Evolutionary conservation across 345 rosid species (phyloP), one percentile per base, ranked within the genome.

Genomic region (Gossypium turneri): DNA sequence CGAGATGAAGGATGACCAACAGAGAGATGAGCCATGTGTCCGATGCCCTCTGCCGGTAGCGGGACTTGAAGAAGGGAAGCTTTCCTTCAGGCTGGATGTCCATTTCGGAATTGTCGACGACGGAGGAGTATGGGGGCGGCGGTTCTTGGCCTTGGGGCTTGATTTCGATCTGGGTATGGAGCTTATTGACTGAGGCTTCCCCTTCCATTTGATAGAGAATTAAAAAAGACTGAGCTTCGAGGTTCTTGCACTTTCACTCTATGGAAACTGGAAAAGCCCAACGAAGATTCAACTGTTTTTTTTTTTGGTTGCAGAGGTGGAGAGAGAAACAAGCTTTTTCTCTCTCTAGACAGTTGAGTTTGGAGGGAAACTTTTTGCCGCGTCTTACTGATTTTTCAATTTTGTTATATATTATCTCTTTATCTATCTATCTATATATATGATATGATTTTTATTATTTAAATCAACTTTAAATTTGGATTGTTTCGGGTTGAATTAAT

Each of bases 11-110:
- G 81, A 92, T 84, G 58, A 89, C 89, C 82, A 92, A 89, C 79
- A 90, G 80, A 60, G 94, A 89, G 75, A 89, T 77, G 55, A 94
- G 70, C 97, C 97, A 94, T 1, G 97, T 94, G 82, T 90, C 97
- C 34, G 86, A 84, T 29, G 85, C 74, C 75, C 85, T 84, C 53
- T 79, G 80, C 57, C 93, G 90, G 3, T 88, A 85, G 16, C 84
- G 85, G 29, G 89, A 86, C 47, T 72, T 84, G 88, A 94, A 89
- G 88, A 94, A 89, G 1, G 94, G 86, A 70, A 88, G 74, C 52
- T 75, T 85, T 13, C 65, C 80, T 27, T 81, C 71, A 55, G 67
- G 62, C 57, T 75, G 19, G 12, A 47, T 51, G 11, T 17, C 29
- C 7, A 1, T 57, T 12, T 71, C 84, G 19, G 76, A 47, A 69